Conservation (phyloP, 192 early-diverging fungal species). For the Coemansia sp. region DNA sequence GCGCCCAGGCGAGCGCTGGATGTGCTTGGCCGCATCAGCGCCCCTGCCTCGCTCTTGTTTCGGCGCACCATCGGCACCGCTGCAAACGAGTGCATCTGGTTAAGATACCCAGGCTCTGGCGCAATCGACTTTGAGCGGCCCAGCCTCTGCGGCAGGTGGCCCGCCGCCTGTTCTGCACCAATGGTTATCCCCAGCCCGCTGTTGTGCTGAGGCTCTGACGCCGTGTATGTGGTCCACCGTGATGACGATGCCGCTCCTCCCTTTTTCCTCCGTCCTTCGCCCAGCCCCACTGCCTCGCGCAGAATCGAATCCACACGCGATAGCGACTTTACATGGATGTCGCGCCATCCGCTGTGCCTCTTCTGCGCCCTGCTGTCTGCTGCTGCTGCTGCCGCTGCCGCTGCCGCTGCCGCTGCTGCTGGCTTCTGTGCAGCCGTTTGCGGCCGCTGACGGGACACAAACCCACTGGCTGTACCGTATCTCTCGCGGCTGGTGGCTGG, state of each 20-base stretch:
- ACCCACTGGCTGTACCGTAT: neutral
- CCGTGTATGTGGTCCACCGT: conserved; percentile 20
- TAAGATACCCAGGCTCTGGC: neutral
- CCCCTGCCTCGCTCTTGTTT: conserved; percentile 1
- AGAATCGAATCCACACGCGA: conserved; percentile 50
- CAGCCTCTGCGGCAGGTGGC: neutral
- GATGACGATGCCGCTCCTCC: neutral
- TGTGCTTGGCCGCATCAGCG: conserved; percentile 27
- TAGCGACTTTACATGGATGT: conserved; percentile 52
- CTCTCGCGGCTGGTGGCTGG: conserved; percentile 10
- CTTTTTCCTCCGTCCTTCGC: neutral
- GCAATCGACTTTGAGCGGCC: neutral
- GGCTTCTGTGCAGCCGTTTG: conserved; percentile 20
- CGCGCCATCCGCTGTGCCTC: conserved; percentile 40
- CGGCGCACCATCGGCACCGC: conserved; percentile 7
- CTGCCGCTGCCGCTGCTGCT: no score
- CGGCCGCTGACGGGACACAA: conserved; percentile 10
- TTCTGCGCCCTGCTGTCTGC: conserved; percentile 1
- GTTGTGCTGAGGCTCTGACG: neutral
- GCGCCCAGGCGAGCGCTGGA: conserved; percentile 21
- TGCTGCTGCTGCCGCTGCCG: no score
- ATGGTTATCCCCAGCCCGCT: conserved; percentile 42
- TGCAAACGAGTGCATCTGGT: conserved; percentile 10
- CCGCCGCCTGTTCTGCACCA: neutral
- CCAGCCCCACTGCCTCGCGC: conserved; percentile 48